Conservation (phyloP, 345 rosid genomes). For the Melaleuca quinquenervia region DNA sequence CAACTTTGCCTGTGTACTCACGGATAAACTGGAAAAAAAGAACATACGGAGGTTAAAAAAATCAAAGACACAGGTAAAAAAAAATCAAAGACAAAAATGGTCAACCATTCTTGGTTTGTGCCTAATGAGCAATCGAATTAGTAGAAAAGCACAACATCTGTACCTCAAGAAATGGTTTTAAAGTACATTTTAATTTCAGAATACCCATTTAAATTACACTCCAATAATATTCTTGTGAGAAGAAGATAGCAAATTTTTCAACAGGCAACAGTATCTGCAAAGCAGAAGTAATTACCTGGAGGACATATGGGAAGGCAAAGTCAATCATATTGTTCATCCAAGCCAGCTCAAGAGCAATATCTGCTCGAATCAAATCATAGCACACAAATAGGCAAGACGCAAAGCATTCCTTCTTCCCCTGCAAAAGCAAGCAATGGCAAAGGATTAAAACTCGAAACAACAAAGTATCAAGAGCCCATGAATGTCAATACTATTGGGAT, state of each 20-base stretch:
- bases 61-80: neutral
- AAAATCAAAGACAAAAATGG: neutral
- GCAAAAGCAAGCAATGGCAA: neutral
- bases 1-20: constrained; percentile 77
- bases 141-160: neutral
- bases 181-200: neutral
- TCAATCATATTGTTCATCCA: constrained; percentile 41
- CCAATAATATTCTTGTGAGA: neutral
- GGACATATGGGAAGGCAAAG: constrained; percentile 37
- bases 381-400: constrained; percentile 44
- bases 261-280: neutral
- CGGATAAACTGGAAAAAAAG: constrained; percentile 55
- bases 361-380: constrained; percentile 34
- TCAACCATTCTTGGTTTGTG: neutral
- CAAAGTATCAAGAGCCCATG: neutral
- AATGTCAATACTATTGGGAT: neutral
- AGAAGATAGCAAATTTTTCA: neutral
- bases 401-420: constrained; percentile 45
- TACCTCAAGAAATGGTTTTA: neutral
- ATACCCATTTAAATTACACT: neutral
- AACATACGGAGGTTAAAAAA: neutral
- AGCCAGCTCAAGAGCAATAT: constrained; percentile 35
- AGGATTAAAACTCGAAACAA: neutral
- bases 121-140: neutral
- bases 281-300: constrained; percentile 3